A percentile compares a stretch with the other conserved stretches of the same genome.
Conservation (phyloP, 306 rosid genomes). For the Prunus mira region DNA sequence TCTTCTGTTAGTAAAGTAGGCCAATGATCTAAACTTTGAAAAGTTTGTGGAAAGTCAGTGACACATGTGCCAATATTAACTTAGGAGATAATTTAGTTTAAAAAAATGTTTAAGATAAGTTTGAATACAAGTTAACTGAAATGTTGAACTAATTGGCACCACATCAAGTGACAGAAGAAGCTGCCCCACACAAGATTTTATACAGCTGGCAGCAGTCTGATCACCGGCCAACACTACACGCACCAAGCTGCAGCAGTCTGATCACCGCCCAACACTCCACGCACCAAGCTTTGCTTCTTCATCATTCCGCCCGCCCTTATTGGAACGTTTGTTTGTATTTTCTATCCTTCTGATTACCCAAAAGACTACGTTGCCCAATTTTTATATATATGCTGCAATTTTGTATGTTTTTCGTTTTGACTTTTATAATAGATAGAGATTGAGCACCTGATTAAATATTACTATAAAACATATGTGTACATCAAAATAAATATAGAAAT, state of each 20-base stretch:
- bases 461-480: too few species aligned
- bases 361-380: background rate
- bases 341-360: background rate
- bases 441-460: background rate
- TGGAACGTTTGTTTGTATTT: background rate
- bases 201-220: background rate
- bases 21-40: too few species aligned
- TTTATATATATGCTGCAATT: background rate
- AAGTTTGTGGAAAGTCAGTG: background rate
- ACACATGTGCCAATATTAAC: too few species aligned
- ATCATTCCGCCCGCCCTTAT: background rate
- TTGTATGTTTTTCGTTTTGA: background rate
- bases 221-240: conserved; percentile 1
- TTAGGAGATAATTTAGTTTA: too few species aligned
- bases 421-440: background rate
- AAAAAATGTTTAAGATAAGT: too few species aligned
- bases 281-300: background rate
- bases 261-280: conserved; percentile 1
- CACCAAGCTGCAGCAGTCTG: too few species aligned
- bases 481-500: too few species aligned
- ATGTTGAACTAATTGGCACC: too few species aligned
- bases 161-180: too few species aligned
- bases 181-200: too few species aligned
- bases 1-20: too few species aligned
- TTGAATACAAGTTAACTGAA: too few species aligned